Percentiles rank a stretch among this genome's conserved stretches.
Conservation (phyloP, 176 grass and related monocot species). For the Phyllostachys edulis region DNA sequence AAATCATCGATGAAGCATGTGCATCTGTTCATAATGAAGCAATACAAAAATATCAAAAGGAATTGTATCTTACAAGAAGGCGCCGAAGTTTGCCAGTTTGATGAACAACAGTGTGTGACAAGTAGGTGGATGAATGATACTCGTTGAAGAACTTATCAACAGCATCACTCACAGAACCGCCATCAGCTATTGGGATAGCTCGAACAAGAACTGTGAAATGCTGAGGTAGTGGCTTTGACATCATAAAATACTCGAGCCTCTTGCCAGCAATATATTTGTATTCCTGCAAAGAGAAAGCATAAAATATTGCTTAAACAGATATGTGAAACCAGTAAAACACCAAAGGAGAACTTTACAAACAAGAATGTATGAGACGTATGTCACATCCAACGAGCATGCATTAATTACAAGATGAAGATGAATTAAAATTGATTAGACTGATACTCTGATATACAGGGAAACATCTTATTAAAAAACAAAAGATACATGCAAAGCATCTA, state of each 20-base stretch:
- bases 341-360: not conserved
- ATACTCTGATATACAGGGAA: not conserved
- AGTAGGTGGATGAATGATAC: slow-evolving; percentile 80
- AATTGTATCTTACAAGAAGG: slow-evolving; percentile 63
- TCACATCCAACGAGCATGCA: not conserved
- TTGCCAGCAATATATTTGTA: slow-evolving; percentile 77
- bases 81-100: slow-evolving; percentile 80
- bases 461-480: not conserved
- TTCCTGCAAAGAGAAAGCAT: slow-evolving; percentile 53
- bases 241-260: slow-evolving; percentile 79
- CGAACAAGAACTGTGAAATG: slow-evolving; percentile 93
- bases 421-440: not conserved
- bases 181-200: slow-evolving; percentile 61
- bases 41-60: slow-evolving; percentile 10
- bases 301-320: slow-evolving; percentile 14
- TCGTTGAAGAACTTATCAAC: slow-evolving; percentile 84
- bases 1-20: not conserved
- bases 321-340: slow-evolving; percentile 17
- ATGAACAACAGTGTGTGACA: slow-evolving; percentile 64
- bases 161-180: slow-evolving; percentile 63
- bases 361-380: not conserved
- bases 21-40: not conserved
- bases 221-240: slow-evolving; percentile 65
- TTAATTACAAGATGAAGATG: not conserved
- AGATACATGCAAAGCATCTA: slow-evolving; percentile 8